Evolutionary conservation across 148 eudicot genomes (phyloP), one percentile per base, ranked within the genome.

Genomic region (Rhododendron vialii): DNA sequence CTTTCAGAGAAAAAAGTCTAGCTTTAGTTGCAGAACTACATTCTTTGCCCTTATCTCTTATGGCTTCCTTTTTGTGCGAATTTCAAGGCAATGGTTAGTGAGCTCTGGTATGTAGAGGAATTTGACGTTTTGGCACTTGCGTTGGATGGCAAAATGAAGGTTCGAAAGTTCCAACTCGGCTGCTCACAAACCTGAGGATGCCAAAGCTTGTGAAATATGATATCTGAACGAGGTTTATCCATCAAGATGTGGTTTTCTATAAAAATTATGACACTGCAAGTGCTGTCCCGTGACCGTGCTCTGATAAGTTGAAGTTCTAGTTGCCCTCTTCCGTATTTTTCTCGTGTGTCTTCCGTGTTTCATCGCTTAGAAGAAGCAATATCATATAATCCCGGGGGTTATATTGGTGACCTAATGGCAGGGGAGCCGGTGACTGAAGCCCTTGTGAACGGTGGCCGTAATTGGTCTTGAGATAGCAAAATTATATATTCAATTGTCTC

Each of bases 71-170:
- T 50, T 22, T n/a, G 69, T 71, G 85, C 51, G 24, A 83, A 85
- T 84, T 51, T 48, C 43, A 78, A 98, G 99, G 99, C 98, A 3
- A 82, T 87, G 0, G 89, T 95, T 13, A 89, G 95, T 0, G 99
- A 98, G 88, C 92, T 98, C 71, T 98, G 99, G 99, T 94, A 93
- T 76, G 98, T 95, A 63, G 99, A 98, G 91, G 99, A 98, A 87
- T 91, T 91, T 45, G 98, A 98, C 86, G 90, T 95, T 50, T 89
- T 98, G 82, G 98, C 99, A 47, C 98, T 98, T 75, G 99, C 98
- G 5, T 76, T 98, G 87, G 85, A 94, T 48, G 99, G 98, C 69
- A 93, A 91, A 84, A 94, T 93, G 94, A 95, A 94, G 86, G 81
- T 88, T 80, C 94, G 84, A 35, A 89, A 89, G 86, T 98, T 98